These are phyloP conservation scores for Sodiomyces alkalinus DNA, from an alignment of 2,329 filamentous ascomycete species.

Conservation along the genomic window DNA sequence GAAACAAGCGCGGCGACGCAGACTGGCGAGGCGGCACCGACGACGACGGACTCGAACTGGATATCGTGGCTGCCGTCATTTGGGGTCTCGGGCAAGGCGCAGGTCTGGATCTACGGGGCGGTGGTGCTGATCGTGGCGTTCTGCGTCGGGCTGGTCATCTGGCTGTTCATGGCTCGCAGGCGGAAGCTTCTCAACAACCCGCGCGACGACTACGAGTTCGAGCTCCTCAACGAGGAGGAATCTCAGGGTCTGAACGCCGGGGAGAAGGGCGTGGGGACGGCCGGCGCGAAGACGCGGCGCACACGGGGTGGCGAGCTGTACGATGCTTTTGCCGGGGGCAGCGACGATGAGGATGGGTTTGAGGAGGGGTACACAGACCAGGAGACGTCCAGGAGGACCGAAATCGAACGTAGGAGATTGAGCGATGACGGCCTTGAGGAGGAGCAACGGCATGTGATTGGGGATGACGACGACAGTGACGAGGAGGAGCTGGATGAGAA, in stretches of 20 bases:
- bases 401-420: slow-evolving; percentile 7
- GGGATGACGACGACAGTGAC: slow-evolving; percentile 30
- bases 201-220: slow-evolving; percentile 83
- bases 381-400: slow-evolving; percentile 6
- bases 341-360: slow-evolving; percentile 52
- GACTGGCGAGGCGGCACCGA: slow-evolving; percentile 16
- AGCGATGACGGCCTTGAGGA: slow-evolving; percentile 20
- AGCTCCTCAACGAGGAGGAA: slow-evolving; percentile 77
- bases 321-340: slow-evolving; percentile 88
- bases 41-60: slow-evolving; percentile 43
- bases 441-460: slow-evolving; percentile 35
- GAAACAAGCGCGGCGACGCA: slow-evolving; percentile 11
- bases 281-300: slow-evolving; percentile 28
- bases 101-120: slow-evolving; percentile 86
- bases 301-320: slow-evolving; percentile 78
- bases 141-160: slow-evolving; percentile 64
- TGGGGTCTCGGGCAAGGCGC: slow-evolving; percentile 71
- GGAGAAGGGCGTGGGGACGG: slow-evolving; percentile 27
- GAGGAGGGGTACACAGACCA: slow-evolving; percentile 23
- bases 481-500: slow-evolving; percentile 22
- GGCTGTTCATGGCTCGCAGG: slow-evolving; percentile 66
- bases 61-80: slow-evolving; percentile 85
- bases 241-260: slow-evolving; percentile 34
- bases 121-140: slow-evolving; percentile 75
- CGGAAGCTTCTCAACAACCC: slow-evolving; percentile 59